Base-by-base conservation (phyloP, 1,284 basidiomycete genomes). In the Meripilus lineatus region DNA sequence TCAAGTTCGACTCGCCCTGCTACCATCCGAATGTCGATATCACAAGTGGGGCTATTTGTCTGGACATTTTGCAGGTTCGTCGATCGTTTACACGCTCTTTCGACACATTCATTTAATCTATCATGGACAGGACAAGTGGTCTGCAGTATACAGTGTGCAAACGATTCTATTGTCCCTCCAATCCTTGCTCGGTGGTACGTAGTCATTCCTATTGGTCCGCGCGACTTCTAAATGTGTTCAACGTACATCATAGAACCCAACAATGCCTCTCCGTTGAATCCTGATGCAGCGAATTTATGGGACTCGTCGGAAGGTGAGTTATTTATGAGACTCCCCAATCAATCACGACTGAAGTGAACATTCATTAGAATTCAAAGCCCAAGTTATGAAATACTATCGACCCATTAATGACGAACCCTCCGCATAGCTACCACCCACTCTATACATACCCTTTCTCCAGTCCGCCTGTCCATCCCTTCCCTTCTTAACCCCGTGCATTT, bases 11-110 rank as follows among this genome's bases (percentile, higher is more conserved):
- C 46, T 83, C 88, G 3, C 85, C 87, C 4, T 90, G 88, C 67
- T 93, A 78, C 64, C 88, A 91, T 54, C 88, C 88, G 10, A 93
- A 93, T 53, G 87, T 93, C 34, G 89, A 91, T 59, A 73, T 91
- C 47, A 70, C 65, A 14, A 76, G 79, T 28, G 89, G 89, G 28
- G 77, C 85, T 24, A 91, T 93, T 53, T 93, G 89, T 63, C 71
- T 93, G 36, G 89, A 91, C 57, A 89, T 90, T 54, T 65, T 90
- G 35, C 86, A 89, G 73, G 85, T 79, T 43, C 20, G 68, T 51
- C 15, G 22, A 26, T 32, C 33, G 33, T 17, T 4, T 5, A 35
- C 41, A 8, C 28, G 8, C 18, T 17, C 7, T 36, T 34, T 26
- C 22, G 14, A 35, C 23, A 38, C 44, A 20, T 17, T 26, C 22